Evolutionary conservation across 768 basidiomycete genomes (phyloP), one percentile per base, ranked within the genome.

Genomic region (Arthromyces matolae): DNA sequence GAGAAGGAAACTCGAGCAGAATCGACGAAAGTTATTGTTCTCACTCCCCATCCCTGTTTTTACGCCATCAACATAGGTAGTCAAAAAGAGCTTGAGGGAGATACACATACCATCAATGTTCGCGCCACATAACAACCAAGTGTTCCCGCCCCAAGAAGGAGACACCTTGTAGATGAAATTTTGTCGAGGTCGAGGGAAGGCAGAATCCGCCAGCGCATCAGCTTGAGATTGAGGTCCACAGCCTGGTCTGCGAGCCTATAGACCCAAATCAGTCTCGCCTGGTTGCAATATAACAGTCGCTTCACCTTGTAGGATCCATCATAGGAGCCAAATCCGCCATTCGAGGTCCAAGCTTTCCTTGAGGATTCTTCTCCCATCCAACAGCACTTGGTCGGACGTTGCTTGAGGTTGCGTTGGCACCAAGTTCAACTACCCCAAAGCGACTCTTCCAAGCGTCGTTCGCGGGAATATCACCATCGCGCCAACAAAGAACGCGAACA

Each of bases 131-230:
- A 98, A 64, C 96, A 99, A 0, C 96, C 95, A 8, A 99, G 74
- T 0, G 96, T 99, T 1, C 96, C 96, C 0, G 95, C 94, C 3
- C 96, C 96, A 1, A 99, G 80, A 0, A 98, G 71, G 0, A 99
- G 70, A 62, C 92, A 95, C 50, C 71, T 78, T 2, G 93, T 91
- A 0, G 65, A 60, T 1, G 90, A 83, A 18, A 99, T 79, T 67
- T 85, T 90, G 44, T 96, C 94, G 10, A 98, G 76, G 54, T 98
- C 80, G 40, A 99, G 81, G 1, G 79, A 70, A 12, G 96, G 96
- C 16, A 98, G 72, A 54, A 98, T 93, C 16, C 95, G 80, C 95
- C 95, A 98, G 16, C 92, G 80, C 95, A 99, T 98, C 33, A 99
- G 77, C 63, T 97, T 97, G 39, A 98, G 73, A 62, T 98, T 99